A percentile compares a stretch with the other conserved stretches of the same genome.
Conservation (phyloP, 2,329 filamentous ascomycete genomes). For the Xylaria polymorpha region DNA sequence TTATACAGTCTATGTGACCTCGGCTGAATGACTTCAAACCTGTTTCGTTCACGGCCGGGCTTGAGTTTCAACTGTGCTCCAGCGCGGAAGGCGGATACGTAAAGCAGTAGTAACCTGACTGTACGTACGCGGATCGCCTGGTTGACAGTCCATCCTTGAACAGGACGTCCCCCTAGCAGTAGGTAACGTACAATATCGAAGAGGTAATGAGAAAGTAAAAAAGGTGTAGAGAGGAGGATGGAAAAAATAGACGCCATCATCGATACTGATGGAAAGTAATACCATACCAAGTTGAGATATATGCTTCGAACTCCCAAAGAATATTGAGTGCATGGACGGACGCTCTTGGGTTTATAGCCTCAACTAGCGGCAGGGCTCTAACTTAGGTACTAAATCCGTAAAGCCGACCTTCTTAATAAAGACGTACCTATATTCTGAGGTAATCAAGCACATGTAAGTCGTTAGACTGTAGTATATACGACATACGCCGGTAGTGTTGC, state of each 20-base stretch:
- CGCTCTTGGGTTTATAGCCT: neutral
- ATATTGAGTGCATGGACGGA: neutral
- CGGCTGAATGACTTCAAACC: constrained; percentile 31
- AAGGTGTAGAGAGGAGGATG: constrained; percentile 20
- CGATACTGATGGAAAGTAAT: neutral
- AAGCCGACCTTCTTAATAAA: neutral
- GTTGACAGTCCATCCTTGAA: constrained; percentile 25
- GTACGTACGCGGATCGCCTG: constrained; percentile 32
- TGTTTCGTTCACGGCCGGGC: constrained; percentile 28
- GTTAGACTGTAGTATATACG: neutral
- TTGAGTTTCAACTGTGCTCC: constrained; percentile 28
- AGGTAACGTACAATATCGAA: constrained; percentile 22
- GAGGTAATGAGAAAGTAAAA: constrained; percentile 24
- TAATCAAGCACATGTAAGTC: constrained; percentile 6
- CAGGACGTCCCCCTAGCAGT: constrained; percentile 23
- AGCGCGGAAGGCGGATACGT: constrained; percentile 1
- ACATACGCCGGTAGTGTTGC: neutral
- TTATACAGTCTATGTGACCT: constrained; percentile 18
- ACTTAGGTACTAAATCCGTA: too few relatives aligned
- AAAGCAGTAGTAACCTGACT: constrained; percentile 28
- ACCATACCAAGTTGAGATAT: too few relatives aligned
- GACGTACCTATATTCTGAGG: neutral
- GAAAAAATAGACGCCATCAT: constrained; percentile 27
- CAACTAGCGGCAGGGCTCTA: neutral
- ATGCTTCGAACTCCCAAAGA: neutral